Conservation (phyloP, 441 rosid genomes). For the Adansonia grandidieri region DNA sequence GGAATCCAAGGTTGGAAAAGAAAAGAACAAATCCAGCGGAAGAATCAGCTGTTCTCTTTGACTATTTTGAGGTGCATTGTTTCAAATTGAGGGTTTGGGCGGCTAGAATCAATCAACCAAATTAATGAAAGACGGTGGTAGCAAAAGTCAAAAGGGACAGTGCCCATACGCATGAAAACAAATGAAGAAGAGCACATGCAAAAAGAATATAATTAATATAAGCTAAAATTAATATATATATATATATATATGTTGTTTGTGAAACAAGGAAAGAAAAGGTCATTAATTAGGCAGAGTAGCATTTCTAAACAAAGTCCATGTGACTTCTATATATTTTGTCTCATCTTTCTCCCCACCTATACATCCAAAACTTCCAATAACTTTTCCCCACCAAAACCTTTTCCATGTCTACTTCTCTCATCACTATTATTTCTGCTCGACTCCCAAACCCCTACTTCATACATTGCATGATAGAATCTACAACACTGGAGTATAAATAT, state of each 20-base stretch:
- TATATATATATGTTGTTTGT: constrained; percentile 32
- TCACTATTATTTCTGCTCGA: background rate
- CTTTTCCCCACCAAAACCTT: background rate
- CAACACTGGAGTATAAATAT: background rate
- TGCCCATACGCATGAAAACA: constrained; percentile 30
- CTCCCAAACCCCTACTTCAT: background rate
- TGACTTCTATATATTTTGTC: constrained; percentile 33
- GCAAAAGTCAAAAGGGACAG: background rate
- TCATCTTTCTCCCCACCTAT: constrained; percentile 20
- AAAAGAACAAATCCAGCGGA: background rate
- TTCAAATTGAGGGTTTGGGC: background rate
- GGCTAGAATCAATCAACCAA: constrained; percentile 20
- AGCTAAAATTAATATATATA: constrained; percentile 20
- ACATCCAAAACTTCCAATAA: background rate
- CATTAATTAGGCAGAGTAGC: constrained; percentile 30
- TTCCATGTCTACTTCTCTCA: background rate
- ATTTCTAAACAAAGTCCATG: constrained; percentile 32
- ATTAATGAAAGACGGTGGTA: background rate
- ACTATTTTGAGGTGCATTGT: constrained; percentile 19
- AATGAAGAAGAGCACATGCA: background rate
- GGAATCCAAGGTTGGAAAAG: constrained; percentile 30
- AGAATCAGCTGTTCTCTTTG: constrained; percentile 11
- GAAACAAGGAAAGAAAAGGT: constrained; percentile 33
- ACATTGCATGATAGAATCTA: background rate
- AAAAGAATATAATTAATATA: constrained; percentile 33